Conservation (phyloP, 495 filamentous ascomycete genomes). For the Penicillium fimorum region DNA sequence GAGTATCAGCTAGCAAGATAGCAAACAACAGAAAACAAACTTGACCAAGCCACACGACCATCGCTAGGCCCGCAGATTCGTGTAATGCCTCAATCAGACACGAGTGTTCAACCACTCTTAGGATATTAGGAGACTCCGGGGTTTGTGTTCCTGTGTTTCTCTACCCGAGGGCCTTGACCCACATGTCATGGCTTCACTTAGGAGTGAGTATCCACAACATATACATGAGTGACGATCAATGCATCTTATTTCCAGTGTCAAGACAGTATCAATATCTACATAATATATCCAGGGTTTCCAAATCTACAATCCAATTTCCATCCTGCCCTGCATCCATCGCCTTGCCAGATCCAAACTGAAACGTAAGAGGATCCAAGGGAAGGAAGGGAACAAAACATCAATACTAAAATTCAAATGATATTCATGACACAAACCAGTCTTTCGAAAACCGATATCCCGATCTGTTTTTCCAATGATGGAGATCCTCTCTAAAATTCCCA, state of each 20-base stretch:
- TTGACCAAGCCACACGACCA: not conserved
- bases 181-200: not conserved
- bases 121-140: too few relatives aligned
- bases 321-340: constrained; percentile 3
- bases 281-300: constrained; percentile 14
- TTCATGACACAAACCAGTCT: constrained; percentile 20
- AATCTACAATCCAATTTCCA: constrained; percentile 9
- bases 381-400: constrained; percentile 15
- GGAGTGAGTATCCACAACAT: not conserved
- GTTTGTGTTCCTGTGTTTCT: too few relatives aligned
- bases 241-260: not conserved
- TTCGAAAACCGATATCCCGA: constrained; percentile 17
- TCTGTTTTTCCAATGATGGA: constrained; percentile 41
- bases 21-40: too few relatives aligned
- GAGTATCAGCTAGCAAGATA: too few relatives aligned
- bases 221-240: not conserved
- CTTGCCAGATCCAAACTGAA: not conserved
- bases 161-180: not conserved
- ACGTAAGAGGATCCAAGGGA: constrained; percentile 21
- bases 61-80: not conserved
- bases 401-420: constrained; percentile 9
- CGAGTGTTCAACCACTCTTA: too few relatives aligned
- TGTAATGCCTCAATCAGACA: too few relatives aligned
- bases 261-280: constrained; percentile 6
- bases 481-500: constrained; percentile 36